Evolutionary conservation across 768 basidiomycete genomes (phyloP), one percentile per base, ranked within the genome.

Genomic region (Aureoboletus auriporus): DNA sequence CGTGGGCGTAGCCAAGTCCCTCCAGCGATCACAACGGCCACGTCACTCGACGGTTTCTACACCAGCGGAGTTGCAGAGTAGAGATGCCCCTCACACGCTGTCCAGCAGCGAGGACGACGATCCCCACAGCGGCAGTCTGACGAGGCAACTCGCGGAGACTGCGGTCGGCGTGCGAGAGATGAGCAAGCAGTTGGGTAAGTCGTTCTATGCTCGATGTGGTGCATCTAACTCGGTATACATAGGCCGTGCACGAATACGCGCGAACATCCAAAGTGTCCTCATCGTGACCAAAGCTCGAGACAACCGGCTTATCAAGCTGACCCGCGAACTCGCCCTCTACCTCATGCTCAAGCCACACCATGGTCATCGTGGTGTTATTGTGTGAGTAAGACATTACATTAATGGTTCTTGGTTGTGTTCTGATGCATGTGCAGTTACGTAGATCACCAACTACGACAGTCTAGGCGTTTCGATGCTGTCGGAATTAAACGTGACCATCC

Each of bases 221-320:
- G 31, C 40, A 34, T 30, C 42, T 31, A 44, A 20, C 51, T 64
- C 55, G 51, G 50, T 10, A 20, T 33, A n/a, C 23, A 39, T 60
- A 97, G 94, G 95, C 45, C 87, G 95, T 47, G 93, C 95, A 5
- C 80, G 92, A 29, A 90, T 98, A 48, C 83, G 83, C 42, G 88
- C 91, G 13, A 87, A 89, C 61, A 93, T 98, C 49, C 93, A 97
- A 67, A 91, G 80, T 50, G 78, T 99, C 54, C 77, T 99, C 50
- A 92, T 99, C 65, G 84, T 99, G 56, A 99, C 96, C 39, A 99
- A 99, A 69, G 96, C 96, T 34, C 77, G 94, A 44, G 96, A 99
- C 73, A 99, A 98, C 65, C 78, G 92, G 45, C 81, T 99, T 44
- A 98, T 98, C 74, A 86, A 88, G 63, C 79, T 99, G 40, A 99